Evolutionary conservation across 2,329 filamentous ascomycete genomes (phyloP).

Genomic region (Fusarium sp.): DNA sequence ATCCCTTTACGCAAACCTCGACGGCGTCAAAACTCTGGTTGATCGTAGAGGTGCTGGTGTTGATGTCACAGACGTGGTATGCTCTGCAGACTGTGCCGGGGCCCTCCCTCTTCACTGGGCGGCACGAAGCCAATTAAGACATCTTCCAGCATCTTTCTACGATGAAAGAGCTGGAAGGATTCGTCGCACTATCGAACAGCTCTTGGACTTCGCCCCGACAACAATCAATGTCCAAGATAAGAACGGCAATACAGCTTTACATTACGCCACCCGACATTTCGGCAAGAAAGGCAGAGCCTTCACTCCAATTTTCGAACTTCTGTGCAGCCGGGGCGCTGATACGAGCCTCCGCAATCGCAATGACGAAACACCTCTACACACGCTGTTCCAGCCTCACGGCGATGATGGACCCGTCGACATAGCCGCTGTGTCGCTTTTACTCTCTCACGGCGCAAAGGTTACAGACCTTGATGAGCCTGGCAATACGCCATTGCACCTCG

Average conservation of each 20-base stretch:
- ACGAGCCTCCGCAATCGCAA: not conserved
- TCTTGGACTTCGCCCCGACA: not conserved
- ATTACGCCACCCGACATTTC: not conserved
- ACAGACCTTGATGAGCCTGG: not conserved
- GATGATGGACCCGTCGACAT: not conserved
- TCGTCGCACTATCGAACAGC: not conserved
- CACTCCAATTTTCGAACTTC: not conserved
- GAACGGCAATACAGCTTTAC: not conserved
- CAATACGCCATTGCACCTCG: not conserved
- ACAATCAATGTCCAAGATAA: not conserved
- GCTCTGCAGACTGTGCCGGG: not conserved
- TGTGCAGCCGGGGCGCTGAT: not conserved
- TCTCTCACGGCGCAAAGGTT: not conserved
- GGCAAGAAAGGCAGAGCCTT: not conserved
- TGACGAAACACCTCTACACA: not conserved
- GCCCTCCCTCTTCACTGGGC: not conserved
- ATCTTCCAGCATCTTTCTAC: not conserved
- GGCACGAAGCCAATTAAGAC: not conserved
- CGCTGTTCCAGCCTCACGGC: fast-evolving
- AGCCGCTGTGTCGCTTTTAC: not conserved
- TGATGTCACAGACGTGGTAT: not conserved
- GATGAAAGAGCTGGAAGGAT: not conserved
- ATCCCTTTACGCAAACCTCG: not conserved
- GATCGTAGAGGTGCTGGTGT: not conserved
- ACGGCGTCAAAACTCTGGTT: not conserved